Conservation (phyloP, 169 alveolate species). For the Plasmodium fragile region DNA sequence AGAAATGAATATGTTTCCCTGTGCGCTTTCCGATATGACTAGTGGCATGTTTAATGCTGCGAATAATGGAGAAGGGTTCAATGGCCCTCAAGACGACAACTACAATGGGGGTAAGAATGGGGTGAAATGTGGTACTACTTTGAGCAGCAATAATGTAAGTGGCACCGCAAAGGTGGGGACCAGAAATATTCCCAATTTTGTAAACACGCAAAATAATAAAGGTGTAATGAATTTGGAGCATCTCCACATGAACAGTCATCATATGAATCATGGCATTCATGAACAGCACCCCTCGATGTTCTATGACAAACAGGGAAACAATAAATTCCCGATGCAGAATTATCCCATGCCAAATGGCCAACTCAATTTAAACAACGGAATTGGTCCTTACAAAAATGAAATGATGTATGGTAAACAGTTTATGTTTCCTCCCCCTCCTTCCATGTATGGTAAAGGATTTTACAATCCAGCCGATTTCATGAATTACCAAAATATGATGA, state of each 20-base stretch:
- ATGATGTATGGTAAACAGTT: not conserved
- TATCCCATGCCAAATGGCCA: not conserved
- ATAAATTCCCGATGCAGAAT: not conserved
- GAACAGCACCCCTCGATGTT: not conserved
- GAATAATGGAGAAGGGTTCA: not conserved
- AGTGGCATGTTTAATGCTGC: not conserved
- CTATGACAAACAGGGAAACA: not conserved
- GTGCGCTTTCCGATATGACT: not conserved
- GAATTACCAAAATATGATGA: slow-evolving; percentile 14
- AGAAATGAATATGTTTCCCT: slow-evolving; percentile 7
- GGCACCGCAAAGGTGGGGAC: not conserved
- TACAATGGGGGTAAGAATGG: not conserved
- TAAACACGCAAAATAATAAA: not conserved
- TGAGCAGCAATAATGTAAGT: not conserved
- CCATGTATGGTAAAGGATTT: slow-evolving; percentile 7
- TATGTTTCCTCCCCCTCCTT: not conserved
- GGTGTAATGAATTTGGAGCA: not conserved
- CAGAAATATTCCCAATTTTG: not conserved
- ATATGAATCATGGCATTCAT: not conserved
- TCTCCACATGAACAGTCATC: not conserved
- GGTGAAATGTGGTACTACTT: not conserved
- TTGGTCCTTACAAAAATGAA: slow-evolving; percentile 2
- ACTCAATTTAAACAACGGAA: not conserved
- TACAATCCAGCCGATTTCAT: slow-evolving; percentile 7
- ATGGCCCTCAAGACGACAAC: not conserved